Evolutionary conservation across 495 filamentous ascomycete species (phyloP), one percentile per base, ranked within the genome.

Genomic region (Massariosphaeria phaeospora): DNA sequence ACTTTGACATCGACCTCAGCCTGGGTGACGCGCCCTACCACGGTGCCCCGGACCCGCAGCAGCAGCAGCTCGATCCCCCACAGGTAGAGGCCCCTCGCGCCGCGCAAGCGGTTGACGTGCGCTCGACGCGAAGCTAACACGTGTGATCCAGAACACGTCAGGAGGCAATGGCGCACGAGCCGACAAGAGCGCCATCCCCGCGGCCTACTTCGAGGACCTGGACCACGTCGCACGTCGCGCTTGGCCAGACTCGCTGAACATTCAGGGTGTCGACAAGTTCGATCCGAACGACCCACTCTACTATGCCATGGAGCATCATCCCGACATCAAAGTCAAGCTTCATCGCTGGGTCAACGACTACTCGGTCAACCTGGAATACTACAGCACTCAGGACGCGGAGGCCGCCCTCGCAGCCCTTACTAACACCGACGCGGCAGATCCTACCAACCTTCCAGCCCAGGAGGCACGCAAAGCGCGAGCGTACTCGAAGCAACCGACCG

Each of bases 311-410:
- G 79, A 86, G 47, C 79, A 90, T 67, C 87, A 81, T 63, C 63
- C 76, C 12, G 58, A 68, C 2, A 71, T 78, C 12, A 59, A 65
- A 5, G 77, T 85, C 25, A 65, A 73, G 20, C 78, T 79, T 17
- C 72, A 96, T 59, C 88, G 96, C 70, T 98, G 93, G 93, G 91
- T 98, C 56, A 86, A 98, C 62, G 93, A 98, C 67, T 85, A 80
- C 15, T 93, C 90, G 0, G 88, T 89, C 54, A 96, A 96, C 60
- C 67, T 95, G 27, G 65, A 91, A 36, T 98, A 89, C 73, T 73
- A 76, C 24, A 78, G 75, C 21, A 70, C 84, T 17, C 80, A 84
- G n/a, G 65, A 76, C n/a, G 91, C 91, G 0, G 61, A 76, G 1
- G 74, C 80, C 43, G 91, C 89, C 12, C 77, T 98, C n/a, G 64